Conservation (phyloP, 805 yeast species). For the Saccharomycopsis fermentans region DNA sequence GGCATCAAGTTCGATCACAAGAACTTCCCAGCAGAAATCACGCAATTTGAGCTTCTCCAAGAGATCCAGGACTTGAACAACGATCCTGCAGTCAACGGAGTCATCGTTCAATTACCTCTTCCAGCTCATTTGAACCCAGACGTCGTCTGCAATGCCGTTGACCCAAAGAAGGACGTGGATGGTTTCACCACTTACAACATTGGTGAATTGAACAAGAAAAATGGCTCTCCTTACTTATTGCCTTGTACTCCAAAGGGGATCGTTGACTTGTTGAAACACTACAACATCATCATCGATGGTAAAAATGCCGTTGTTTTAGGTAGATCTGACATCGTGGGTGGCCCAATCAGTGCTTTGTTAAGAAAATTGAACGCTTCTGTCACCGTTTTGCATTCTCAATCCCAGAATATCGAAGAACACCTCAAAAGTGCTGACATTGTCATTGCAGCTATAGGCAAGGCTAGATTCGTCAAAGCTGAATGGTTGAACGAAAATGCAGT, state of each 20-base stretch:
- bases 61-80: constrained; percentile 47
- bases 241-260: constrained; percentile 86
- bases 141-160: constrained; percentile 54
- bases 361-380: constrained; percentile 69
- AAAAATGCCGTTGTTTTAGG: constrained; percentile 77
- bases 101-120: constrained; percentile 67
- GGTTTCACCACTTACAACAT: constrained; percentile 73
- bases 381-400: constrained; percentile 61
- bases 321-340: constrained; percentile 78
- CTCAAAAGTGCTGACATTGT: constrained; percentile 63
- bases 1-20: constrained; percentile 52
- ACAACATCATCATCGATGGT: constrained; percentile 49
- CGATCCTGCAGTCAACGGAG: constrained; percentile 55
- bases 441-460: constrained; percentile 65
- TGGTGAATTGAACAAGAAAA: constrained; percentile 66
- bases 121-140: constrained; percentile 65
- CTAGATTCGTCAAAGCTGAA: constrained; percentile 61
- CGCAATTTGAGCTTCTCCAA: constrained; percentile 46
- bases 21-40: constrained; percentile 44
- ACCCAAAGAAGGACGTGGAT: constrained; percentile 66
- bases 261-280: constrained; percentile 48
- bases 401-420: constrained; percentile 41
- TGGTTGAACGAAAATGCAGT: constrained; percentile 56
- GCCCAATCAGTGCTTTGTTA: constrained; percentile 64
- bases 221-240: constrained; percentile 58